Evolutionary conservation across 192 early-diverging fungal species (phyloP).

Genomic region (Gaertneriomyces semiglobifer): DNA sequence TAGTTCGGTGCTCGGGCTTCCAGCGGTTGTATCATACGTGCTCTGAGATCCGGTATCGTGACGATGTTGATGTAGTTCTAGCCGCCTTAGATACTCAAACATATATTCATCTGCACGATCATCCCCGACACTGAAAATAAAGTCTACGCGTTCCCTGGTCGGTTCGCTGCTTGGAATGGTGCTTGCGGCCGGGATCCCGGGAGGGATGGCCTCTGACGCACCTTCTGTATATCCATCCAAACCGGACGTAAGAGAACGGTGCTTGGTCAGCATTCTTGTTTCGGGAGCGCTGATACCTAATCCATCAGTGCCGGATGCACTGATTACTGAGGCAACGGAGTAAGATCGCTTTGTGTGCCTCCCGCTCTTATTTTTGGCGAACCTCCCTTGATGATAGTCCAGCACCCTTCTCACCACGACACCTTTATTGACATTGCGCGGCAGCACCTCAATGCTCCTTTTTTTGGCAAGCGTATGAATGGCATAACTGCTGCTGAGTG

Average conservation of each 20-base stretch:
- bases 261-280: background rate
- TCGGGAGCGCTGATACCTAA: background rate
- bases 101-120: conserved; percentile 79
- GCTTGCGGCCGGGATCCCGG: background rate
- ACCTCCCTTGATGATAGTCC: conserved; percentile 46
- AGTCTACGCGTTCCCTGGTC: conserved; percentile 47
- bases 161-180: background rate
- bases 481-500: conserved; percentile 62
- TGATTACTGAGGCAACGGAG: background rate
- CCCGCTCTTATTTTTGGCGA: background rate
- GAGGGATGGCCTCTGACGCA: background rate
- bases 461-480: conserved; percentile 67
- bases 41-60: conserved; percentile 6
- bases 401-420: conserved; percentile 57
- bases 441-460: conserved; percentile 69
- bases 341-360: conserved; percentile 6
- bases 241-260: background rate
- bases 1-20: background rate
- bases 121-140: conserved; percentile 69
- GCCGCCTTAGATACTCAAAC: conserved; percentile 60
- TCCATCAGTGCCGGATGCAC: background rate
- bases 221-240: background rate
- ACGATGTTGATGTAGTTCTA: conserved; percentile 22
- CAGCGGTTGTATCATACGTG: background rate
- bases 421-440: conserved; percentile 68